A percentile compares a stretch with the other conserved stretches of the same genome.
Evolutionary conservation across 1,284 basidiomycete genomes (phyloP).

Genomic region (Phlebopus sp.): DNA sequence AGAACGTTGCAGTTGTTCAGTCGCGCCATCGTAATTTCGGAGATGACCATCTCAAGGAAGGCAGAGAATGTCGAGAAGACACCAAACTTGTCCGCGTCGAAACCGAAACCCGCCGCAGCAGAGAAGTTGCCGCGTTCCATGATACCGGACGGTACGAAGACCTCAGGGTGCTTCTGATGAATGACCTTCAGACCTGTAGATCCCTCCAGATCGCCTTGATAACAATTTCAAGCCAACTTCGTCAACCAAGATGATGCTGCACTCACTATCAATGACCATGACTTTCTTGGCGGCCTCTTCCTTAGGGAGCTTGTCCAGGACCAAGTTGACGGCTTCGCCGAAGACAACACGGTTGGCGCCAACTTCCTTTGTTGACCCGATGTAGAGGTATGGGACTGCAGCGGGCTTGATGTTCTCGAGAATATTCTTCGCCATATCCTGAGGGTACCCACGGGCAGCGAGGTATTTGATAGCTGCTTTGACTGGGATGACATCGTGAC

Average conservation of each 20-base stretch:
- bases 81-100: conserved; percentile 69
- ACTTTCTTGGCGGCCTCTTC: conserved; percentile 78
- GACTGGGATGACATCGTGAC: conserved; percentile 81
- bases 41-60: conserved; percentile 85
- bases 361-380: conserved; percentile 68
- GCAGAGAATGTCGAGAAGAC: conserved; percentile 87
- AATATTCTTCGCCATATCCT: conserved; percentile 49
- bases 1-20: conserved; percentile 84
- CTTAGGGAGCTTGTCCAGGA: conserved; percentile 70
- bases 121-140: conserved; percentile 83
- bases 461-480: conserved; percentile 76
- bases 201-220: conserved; percentile 73
- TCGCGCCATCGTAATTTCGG: conserved; percentile 87
- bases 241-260: not conserved
- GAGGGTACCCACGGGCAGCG: conserved; percentile 57
- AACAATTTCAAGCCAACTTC: not conserved
- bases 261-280: conserved; percentile 80
- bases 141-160: conserved; percentile 80
- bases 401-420: conserved; percentile 65
- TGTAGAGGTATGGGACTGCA: conserved; percentile 54
- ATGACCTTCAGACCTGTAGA: conserved; percentile 84
- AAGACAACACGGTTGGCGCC: conserved; percentile 81
- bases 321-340: conserved; percentile 76
- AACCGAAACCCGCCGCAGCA: conserved; percentile 84
- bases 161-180: conserved; percentile 84